Percentiles rank a stretch among this genome's conserved stretches.
These are phyloP conservation scores for Fomitopsis schrenkii DNA, from an alignment of 1,284 basidiomycete genomes.

Conservation along the genomic window DNA sequence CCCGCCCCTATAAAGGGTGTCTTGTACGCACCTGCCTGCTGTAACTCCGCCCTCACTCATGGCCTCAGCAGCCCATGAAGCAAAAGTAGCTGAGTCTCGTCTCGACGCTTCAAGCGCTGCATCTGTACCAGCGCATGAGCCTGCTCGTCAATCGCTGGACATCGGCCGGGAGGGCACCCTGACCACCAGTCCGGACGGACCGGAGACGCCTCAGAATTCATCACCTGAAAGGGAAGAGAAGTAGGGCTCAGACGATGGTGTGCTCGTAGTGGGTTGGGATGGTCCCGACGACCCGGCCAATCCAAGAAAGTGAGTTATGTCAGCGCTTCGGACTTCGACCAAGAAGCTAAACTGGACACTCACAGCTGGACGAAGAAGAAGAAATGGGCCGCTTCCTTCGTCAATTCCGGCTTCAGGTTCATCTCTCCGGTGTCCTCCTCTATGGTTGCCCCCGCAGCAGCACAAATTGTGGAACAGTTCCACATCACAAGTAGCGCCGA, in stretches of 20 bases:
- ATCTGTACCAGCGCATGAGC: not conserved
- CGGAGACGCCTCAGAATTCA: not conserved
- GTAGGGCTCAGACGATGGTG: not conserved
- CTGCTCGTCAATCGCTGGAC: not conserved
- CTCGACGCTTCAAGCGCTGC: not conserved
- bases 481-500: conserved; percentile 44
- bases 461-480: conserved; percentile 48
- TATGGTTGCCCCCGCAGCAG: conserved; percentile 62
- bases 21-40: not conserved
- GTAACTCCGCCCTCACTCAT: not conserved
- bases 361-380: conserved; percentile 46
- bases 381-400: conserved; percentile 56
- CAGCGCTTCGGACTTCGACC: not conserved
- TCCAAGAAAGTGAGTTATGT: conserved; percentile 48
- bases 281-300: conserved; percentile 53
- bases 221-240: conserved; percentile 2
- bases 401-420: conserved; percentile 57
- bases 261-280: conserved; percentile 51
- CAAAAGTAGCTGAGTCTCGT: not conserved
- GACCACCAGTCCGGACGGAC: not conserved
- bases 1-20: not conserved
- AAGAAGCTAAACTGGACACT: not conserved
- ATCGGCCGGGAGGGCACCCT: not conserved
- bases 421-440: conserved; percentile 59
- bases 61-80: not conserved